phyloP scores from a whole-genome alignment of 2,329 filamentous ascomycete genomes.

The Venturia asperata region DNA sequence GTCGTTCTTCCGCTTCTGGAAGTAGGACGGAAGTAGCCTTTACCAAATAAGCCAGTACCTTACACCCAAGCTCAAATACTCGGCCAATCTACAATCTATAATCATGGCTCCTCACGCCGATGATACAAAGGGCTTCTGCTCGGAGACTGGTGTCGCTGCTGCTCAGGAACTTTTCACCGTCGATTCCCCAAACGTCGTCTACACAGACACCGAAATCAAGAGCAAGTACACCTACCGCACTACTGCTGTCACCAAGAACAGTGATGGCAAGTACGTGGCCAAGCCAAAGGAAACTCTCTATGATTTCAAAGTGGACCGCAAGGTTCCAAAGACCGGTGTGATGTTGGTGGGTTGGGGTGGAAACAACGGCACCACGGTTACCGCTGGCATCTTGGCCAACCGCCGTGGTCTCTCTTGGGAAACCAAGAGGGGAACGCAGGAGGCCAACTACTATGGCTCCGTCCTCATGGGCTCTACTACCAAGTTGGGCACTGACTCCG shows the following conservation, averaged over 20 bases:
- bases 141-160: constrained; percentile 40
- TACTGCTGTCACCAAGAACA: constrained; percentile 66
- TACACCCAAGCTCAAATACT: constrained; percentile 21
- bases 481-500: constrained; percentile 84
- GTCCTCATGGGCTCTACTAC: constrained; percentile 95
- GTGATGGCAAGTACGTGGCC: constrained; percentile 71
- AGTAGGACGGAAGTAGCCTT: constrained; percentile 59
- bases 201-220: constrained; percentile 80
- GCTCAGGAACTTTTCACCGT: constrained; percentile 69
- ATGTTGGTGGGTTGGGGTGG: constrained; percentile 98
- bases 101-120: constrained; percentile 92
- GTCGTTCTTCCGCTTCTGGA: constrained; percentile 83
- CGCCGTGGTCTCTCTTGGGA: constrained; percentile 81
- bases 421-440: constrained; percentile 77
- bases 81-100: constrained; percentile 35
- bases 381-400: constrained; percentile 95
- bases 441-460: constrained; percentile 97
- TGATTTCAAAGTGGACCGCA: constrained; percentile 95
- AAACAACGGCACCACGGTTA: constrained; percentile 97
- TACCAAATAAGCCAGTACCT: constrained; percentile 29
- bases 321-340: constrained; percentile 85
- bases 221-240: constrained; percentile 97
- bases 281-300: constrained; percentile 84
- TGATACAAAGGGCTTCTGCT: constrained; percentile 48
- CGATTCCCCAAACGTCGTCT: constrained; percentile 84